Conservation (phyloP, 2,329 filamentous ascomycete species). For the Pseudonectria foliicola region DNA sequence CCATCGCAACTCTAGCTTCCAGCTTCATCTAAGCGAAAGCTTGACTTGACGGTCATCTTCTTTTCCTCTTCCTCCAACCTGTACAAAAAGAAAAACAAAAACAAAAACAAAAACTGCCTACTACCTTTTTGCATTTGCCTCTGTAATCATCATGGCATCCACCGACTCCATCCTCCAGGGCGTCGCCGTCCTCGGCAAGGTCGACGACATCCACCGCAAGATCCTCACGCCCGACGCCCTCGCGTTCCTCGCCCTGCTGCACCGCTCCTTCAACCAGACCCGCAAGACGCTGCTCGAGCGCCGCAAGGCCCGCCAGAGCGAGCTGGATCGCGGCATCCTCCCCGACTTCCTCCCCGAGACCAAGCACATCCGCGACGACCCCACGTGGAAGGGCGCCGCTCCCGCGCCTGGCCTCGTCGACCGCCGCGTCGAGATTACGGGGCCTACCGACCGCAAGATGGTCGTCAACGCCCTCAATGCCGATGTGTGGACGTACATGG, state of each 20-base stretch:
- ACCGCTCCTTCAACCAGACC: slow-evolving; percentile 86
- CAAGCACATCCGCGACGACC: slow-evolving; percentile 87
- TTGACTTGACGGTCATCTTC: too few relatives aligned
- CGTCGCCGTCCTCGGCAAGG: slow-evolving; percentile 74
- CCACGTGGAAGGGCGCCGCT: slow-evolving; percentile 85
- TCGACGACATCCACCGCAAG: slow-evolving; percentile 76
- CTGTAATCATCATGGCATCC: slow-evolving; percentile 50
- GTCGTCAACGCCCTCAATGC: slow-evolving; percentile 95
- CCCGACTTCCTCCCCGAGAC: slow-evolving; percentile 96
- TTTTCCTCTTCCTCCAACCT: not conserved
- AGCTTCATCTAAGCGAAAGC: too few relatives aligned
- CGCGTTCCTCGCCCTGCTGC: slow-evolving; percentile 87
- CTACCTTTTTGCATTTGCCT: slow-evolving; percentile 7
- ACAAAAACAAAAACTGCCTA: too few relatives aligned
- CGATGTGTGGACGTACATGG: slow-evolving; percentile 98
- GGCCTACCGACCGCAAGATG: slow-evolving; percentile 97
- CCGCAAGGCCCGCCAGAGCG: slow-evolving; percentile 77
- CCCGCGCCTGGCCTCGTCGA: slow-evolving; percentile 91
- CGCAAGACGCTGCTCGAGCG: slow-evolving; percentile 86
- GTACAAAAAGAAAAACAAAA: too few relatives aligned
- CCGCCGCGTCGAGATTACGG: slow-evolving; percentile 92
- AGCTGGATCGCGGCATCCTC: slow-evolving; percentile 82
- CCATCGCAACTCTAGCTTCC: too few relatives aligned
- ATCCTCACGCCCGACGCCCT: slow-evolving; percentile 87
- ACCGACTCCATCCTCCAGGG: slow-evolving; percentile 76